Conservation (phyloP, 2,329 filamentous ascomycete genomes). For the Aspergillus puulaauensis region DNA sequence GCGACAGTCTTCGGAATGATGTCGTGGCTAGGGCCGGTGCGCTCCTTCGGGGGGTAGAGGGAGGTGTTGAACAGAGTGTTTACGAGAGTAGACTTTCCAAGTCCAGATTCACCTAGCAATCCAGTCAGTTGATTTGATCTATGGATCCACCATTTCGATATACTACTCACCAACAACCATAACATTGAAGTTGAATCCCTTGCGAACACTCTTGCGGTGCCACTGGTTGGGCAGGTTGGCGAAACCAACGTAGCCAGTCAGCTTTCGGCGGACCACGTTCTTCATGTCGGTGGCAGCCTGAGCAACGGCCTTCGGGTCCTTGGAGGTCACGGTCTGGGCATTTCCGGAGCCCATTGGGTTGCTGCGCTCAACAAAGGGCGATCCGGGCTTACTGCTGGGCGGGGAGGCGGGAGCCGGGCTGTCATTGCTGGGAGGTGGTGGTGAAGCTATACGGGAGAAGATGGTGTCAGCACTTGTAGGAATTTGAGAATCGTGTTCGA, state of each 20-base stretch:
- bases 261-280: constrained; percentile 97
- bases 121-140: neutral
- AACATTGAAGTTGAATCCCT: constrained; percentile 99
- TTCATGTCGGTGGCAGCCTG: constrained; percentile 68
- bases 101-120: constrained; percentile 84
- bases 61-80: constrained; percentile 99
- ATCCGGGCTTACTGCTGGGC: constrained; percentile 51
- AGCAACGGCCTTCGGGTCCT: constrained; percentile 60
- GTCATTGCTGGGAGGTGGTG: constrained; percentile 32
- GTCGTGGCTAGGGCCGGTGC: constrained; percentile 93
- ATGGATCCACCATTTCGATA: neutral
- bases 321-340: constrained; percentile 62
- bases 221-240: constrained; percentile 99
- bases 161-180: constrained; percentile 93
- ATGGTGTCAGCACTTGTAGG: constrained; percentile 23
- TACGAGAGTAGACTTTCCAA: constrained; percentile 98
- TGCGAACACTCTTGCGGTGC: constrained; percentile 99
- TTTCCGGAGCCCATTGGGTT: constrained; percentile 56
- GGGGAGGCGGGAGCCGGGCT: constrained; percentile 37
- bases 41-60: constrained; percentile 97
- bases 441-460: constrained; percentile 30
- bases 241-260: constrained; percentile 98
- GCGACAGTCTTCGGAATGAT: constrained; percentile 98
- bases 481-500: constrained; percentile 14
- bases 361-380: constrained; percentile 58